These are phyloP conservation scores for Hypholoma sublateritium DNA, from an alignment of 768 basidiomycete genomes.

Conservation along the genomic window DNA sequence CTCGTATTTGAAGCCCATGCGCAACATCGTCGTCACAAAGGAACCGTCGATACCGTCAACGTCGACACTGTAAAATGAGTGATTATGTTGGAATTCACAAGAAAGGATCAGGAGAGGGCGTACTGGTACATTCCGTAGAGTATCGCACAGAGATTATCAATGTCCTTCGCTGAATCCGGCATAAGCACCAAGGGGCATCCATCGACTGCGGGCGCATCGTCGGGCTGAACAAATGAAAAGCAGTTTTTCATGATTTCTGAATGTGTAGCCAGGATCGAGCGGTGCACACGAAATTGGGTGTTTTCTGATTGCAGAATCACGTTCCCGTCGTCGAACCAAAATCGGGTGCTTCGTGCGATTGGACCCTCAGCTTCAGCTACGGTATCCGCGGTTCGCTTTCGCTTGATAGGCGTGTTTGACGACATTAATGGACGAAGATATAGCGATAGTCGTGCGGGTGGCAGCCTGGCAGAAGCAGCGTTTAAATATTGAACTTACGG, in stretches of 20 bases:
- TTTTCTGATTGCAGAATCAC: background rate
- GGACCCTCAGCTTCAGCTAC: background rate
- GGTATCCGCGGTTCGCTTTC: too few relatives aligned
- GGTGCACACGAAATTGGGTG: background rate
- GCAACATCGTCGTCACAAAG: background rate
- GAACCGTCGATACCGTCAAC: background rate
- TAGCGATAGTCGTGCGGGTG: too few relatives aligned
- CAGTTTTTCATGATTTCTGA: background rate
- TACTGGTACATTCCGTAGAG: background rate
- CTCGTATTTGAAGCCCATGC: background rate
- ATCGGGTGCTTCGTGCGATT: background rate
- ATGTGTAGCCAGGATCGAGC: background rate
- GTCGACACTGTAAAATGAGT: background rate
- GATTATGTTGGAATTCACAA: too few relatives aligned
- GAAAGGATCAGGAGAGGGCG: too few relatives aligned
- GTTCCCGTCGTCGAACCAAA: background rate
- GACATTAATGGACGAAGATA: too few relatives aligned
- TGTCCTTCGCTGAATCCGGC: background rate
- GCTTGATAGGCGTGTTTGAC: too few relatives aligned
- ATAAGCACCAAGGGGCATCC: background rate
- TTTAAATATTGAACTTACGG: too few relatives aligned
- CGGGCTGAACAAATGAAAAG: background rate
- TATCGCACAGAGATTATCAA: background rate
- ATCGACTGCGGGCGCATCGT: background rate
- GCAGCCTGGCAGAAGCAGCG: too few relatives aligned